Conservation (phyloP, 148 eudicot genomes). For the Amaranthus hypochondriacus region DNA sequence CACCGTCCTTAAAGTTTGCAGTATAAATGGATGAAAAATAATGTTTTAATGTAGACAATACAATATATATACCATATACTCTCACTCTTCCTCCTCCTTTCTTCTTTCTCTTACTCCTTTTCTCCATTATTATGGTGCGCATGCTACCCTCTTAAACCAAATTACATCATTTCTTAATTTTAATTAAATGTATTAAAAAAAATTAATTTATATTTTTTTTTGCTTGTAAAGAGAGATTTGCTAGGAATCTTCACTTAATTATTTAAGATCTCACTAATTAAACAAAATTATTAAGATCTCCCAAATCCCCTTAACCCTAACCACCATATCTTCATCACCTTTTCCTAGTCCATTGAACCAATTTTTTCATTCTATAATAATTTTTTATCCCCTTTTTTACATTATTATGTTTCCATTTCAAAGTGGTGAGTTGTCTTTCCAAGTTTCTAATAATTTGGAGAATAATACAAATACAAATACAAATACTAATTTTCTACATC, state of each 20-base stretch:
- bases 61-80: background rate
- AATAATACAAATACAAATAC: background rate
- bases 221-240: constrained; percentile 16
- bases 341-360: background rate
- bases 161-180: background rate
- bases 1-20: constrained; percentile 13
- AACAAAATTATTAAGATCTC: background rate
- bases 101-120: background rate
- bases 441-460: constrained; percentile 12
- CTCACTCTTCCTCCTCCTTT: background rate
- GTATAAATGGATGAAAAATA: background rate
- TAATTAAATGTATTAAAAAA: background rate
- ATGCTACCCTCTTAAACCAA: constrained; percentile 14
- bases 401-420: constrained; percentile 24
- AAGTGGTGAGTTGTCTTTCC: constrained; percentile 27
- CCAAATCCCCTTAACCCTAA: constrained; percentile 29
- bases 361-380: background rate
- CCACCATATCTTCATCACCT: constrained; percentile 26
- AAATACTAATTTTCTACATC: background rate
- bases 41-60: background rate
- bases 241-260: constrained; percentile 19
- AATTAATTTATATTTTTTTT: background rate
- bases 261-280: background rate
- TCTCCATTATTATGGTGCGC: background rate
- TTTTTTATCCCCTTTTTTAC: background rate